phyloP scores from a whole-genome alignment of 768 basidiomycete species.

The Strobilomyces dryophilus region DNA sequence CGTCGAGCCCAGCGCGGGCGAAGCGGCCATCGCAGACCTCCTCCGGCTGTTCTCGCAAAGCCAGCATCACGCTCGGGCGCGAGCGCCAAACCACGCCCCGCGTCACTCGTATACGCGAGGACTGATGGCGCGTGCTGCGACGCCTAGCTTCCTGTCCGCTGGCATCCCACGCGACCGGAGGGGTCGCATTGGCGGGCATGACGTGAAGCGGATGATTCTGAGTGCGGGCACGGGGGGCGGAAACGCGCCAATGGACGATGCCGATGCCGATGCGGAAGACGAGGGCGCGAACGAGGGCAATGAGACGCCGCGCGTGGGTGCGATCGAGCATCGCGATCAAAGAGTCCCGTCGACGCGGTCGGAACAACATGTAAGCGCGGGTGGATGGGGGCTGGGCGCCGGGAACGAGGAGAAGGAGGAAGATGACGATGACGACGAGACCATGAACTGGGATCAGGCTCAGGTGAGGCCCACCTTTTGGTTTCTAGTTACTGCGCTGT shows the following conservation, averaged over 20 bases:
- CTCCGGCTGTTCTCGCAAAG: slow-evolving; percentile 59
- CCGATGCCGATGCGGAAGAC: slow-evolving; percentile 30
- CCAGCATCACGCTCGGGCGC: slow-evolving; percentile 33
- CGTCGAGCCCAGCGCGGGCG: slow-evolving; percentile 56
- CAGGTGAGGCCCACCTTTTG: slow-evolving; percentile 40
- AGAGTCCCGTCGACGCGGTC: slow-evolving; percentile 28
- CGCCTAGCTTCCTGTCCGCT: slow-evolving; percentile 69
- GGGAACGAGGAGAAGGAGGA: slow-evolving; percentile 56
- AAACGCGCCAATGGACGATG: slow-evolving; percentile 19
- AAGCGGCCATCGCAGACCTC: slow-evolving; percentile 65
- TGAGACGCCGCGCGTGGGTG: slow-evolving; percentile 52
- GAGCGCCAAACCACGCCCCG: slow-evolving; percentile 25
- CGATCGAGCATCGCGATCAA: slow-evolving; percentile 34
- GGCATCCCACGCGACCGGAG: slow-evolving; percentile 74
- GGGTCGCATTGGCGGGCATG: slow-evolving; percentile 58
- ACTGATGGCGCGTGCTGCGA: slow-evolving; percentile 25
- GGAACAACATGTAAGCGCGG: slow-evolving; percentile 46
- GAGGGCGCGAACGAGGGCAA: slow-evolving; percentile 46
- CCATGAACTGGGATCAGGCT: slow-evolving; percentile 65
- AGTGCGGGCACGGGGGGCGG: slow-evolving; percentile 17
- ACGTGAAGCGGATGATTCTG: slow-evolving; percentile 28
- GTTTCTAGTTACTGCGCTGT: not conserved
- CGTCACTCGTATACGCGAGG: slow-evolving; percentile 25
- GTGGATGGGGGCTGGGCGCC: slow-evolving; percentile 72
- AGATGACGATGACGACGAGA: slow-evolving; percentile 64